phyloP scores from a whole-genome alignment of 2,329 filamentous ascomycete genomes.

The Arthroderma sp. region DNA sequence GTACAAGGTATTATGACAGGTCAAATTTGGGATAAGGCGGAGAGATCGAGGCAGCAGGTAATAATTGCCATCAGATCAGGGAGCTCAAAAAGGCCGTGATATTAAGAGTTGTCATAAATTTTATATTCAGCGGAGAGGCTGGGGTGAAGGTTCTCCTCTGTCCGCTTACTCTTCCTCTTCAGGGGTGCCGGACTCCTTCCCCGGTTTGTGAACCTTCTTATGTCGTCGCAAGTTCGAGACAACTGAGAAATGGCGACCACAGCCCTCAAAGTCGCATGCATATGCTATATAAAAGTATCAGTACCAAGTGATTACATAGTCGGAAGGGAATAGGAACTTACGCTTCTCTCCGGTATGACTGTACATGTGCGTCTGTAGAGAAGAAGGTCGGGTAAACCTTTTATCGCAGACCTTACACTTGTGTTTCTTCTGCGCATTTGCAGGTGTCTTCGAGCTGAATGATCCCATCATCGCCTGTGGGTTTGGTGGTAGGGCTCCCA shows the following conservation, averaged over 20 bases:
- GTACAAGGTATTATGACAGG: constrained; percentile 6
- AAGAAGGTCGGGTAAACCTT: constrained; percentile 87
- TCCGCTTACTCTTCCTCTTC: constrained; percentile 28
- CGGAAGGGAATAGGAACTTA: constrained; percentile 40
- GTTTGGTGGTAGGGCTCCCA: constrained; percentile 58
- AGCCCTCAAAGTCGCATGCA: constrained; percentile 85
- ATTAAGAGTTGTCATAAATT: background rate
- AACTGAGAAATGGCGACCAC: constrained; percentile 90
- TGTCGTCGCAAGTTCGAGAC: constrained; percentile 91
- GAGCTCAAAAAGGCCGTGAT: background rate
- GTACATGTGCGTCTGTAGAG: constrained; percentile 94
- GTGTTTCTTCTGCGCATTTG: constrained; percentile 96
- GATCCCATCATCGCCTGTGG: constrained; percentile 98
- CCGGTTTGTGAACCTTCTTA: constrained; percentile 84
- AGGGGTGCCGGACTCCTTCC: constrained; percentile 26
- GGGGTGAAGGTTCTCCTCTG: background rate
- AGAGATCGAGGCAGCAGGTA: background rate
- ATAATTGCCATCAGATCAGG: constrained; percentile 2
- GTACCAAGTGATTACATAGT: background rate
- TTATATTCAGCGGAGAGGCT: background rate
- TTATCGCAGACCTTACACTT: constrained; percentile 99
- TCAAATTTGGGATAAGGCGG: constrained; percentile 2
- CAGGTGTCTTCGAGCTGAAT: constrained; percentile 92
- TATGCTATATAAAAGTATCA: constrained; percentile 50
- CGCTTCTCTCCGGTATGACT: constrained; percentile 97